Conservation (phyloP, 331 rosid genomes). For the Malus hybrid region DNA sequence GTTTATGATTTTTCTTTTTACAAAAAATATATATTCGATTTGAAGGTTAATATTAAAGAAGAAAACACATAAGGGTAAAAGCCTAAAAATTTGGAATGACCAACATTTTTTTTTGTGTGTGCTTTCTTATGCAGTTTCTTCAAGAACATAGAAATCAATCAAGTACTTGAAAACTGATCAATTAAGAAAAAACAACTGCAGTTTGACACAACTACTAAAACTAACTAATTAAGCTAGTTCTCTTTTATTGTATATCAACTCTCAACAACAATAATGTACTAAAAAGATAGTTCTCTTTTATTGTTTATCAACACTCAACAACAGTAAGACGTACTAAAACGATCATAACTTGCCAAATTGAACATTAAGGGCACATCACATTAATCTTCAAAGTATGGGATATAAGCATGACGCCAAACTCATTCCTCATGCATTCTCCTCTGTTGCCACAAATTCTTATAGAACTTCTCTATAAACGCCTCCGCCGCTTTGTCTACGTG, state of each 20-base stretch:
- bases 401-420: not conserved
- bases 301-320: constrained; percentile 1
- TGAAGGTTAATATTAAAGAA: not conserved
- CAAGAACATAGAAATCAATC: not conserved
- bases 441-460: constrained; percentile 53
- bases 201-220: not conserved
- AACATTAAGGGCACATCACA: no score
- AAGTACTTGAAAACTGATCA: not conserved
- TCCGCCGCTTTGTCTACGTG: constrained; percentile 78
- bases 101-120: no score
- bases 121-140: not conserved
- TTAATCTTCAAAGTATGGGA: not conserved
- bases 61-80: not conserved
- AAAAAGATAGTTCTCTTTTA: no score
- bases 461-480: constrained; percentile 64
- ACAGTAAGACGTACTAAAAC: not conserved
- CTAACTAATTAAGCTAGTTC: not conserved
- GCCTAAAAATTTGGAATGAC: not conserved
- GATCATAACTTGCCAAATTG: no score
- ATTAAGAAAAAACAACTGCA: not conserved
- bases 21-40: not conserved
- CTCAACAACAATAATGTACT: no score
- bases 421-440: not conserved
- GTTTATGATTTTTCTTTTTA: not conserved
- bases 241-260: not conserved